Conservation (phyloP, 129 eudicot species). For the Silybum marianum region DNA sequence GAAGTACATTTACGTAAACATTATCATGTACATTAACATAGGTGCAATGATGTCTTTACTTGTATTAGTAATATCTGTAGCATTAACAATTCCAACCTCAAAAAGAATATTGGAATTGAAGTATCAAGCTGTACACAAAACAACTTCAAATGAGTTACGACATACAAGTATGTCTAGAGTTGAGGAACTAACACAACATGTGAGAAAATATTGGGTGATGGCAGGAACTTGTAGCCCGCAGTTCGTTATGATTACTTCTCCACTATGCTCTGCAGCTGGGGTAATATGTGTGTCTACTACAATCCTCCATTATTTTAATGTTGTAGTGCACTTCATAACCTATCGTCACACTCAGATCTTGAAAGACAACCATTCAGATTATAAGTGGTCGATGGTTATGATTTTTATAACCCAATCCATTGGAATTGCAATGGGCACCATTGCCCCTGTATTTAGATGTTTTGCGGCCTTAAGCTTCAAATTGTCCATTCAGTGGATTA, state of each 20-base stretch:
- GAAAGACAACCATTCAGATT: not conserved
- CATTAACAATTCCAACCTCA: slow-evolving; percentile 8
- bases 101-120: slow-evolving; percentile 23
- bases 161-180: not conserved
- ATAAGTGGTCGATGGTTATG: not conserved
- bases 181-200: slow-evolving; percentile 9
- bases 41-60: slow-evolving; percentile 20
- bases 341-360: too few species aligned
- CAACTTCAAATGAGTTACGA: not conserved
- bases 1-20: not conserved
- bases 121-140: slow-evolving; percentile 13
- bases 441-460: too few species aligned
- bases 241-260: slow-evolving; percentile 18
- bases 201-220: slow-evolving; percentile 17
- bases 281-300: not conserved
- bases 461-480: too few species aligned
- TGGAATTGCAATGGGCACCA: too few species aligned
- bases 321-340: too few species aligned
- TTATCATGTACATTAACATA: too few species aligned
- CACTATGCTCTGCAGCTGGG: slow-evolving; percentile 4
- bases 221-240: slow-evolving; percentile 24
- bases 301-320: too few species aligned
- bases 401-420: too few species aligned
- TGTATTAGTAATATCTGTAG: not conserved
- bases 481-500: too few species aligned